Evolutionary conservation across 2,329 filamentous ascomycete genomes (phyloP), one percentile per base, ranked within the genome.

Genomic region (Diaporthe sp.): DNA sequence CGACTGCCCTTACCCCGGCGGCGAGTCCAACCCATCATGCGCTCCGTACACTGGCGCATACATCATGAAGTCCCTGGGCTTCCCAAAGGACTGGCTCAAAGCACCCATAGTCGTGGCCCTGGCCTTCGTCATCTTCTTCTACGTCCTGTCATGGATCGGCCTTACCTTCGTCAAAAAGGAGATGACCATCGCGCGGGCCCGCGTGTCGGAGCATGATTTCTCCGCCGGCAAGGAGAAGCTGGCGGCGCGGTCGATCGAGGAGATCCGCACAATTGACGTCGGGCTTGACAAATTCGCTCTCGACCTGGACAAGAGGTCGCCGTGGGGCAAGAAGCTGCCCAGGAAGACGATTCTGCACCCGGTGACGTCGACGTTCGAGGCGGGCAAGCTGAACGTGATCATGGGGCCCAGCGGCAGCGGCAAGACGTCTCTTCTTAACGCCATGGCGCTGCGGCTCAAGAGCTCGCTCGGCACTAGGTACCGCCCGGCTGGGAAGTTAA

Each of bases 391-490:
- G 19, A 95, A 95, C 77, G 89, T 95, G 34, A 94, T 96, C 78
- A 95, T 95, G 93, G 94, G 94, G 0, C 94, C 94, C 0, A 95
- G 93, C 0, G 94, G 94, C 0, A 93, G 91, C 61, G 94, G 94
- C 1, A 96, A 96, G 82, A 95, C 93, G 0, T 94, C 92, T 0
- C 85, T 95, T 0, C 86, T 95, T 15, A 95, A 94, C 80, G 88
- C 92, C 1, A 93, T 96, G 89, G 93, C 94, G 1, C 85, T 91
- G 4, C 87, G 94, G 22, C 84, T 95, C 6, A 90, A 91, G 37
- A 91, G 90, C 74, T 91, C 90, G 1, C 78, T 91, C 3, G 87
- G 88, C 2, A 94, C 92, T 0, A 88, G 87, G 73, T 95, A 95
- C 79, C 86, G 85, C 6, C 85, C 90, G 3, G 87, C 86, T 7